A percentile compares a stretch with the other conserved stretches of the same genome.
phyloP scores from a whole-genome alignment of 331 rosid species.

The Rhamnella rubrinervis region DNA sequence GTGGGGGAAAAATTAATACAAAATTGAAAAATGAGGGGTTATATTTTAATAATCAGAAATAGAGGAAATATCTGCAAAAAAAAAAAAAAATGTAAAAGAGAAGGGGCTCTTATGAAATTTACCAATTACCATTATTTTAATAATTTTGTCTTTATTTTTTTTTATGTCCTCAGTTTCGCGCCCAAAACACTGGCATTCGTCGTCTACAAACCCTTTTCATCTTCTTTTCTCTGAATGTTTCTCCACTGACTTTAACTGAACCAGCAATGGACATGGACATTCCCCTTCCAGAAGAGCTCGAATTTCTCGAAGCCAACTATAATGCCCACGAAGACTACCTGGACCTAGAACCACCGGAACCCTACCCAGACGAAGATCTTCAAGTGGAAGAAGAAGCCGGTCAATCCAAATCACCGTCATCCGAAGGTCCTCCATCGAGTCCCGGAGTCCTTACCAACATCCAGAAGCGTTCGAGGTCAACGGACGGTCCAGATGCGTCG shows the following conservation, averaged over 20 bases:
- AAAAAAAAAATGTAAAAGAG: too few relatives aligned
- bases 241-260: conserved; percentile 3
- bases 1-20: too few relatives aligned
- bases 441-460: conserved; percentile 28
- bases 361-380: conserved; percentile 27
- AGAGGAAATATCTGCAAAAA: too few relatives aligned
- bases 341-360: conserved; percentile 43
- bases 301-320: conserved; percentile 68
- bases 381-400: conserved; percentile 21
- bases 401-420: conserved; percentile 12
- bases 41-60: too few relatives aligned
- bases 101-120: neutral
- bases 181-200: neutral
- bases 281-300: conserved; percentile 84
- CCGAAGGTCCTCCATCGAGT: conserved; percentile 27
- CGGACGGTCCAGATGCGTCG: conserved; percentile 29
- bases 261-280: conserved; percentile 47
- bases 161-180: neutral
- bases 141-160: neutral
- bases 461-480: conserved; percentile 54
- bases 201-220: neutral
- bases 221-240: neutral
- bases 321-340: conserved; percentile 34
- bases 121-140: neutral
- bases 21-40: too few relatives aligned